These are phyloP conservation scores for Acacia confusa DNA, from an alignment of 306 rosid species.

Conservation along the genomic window DNA sequence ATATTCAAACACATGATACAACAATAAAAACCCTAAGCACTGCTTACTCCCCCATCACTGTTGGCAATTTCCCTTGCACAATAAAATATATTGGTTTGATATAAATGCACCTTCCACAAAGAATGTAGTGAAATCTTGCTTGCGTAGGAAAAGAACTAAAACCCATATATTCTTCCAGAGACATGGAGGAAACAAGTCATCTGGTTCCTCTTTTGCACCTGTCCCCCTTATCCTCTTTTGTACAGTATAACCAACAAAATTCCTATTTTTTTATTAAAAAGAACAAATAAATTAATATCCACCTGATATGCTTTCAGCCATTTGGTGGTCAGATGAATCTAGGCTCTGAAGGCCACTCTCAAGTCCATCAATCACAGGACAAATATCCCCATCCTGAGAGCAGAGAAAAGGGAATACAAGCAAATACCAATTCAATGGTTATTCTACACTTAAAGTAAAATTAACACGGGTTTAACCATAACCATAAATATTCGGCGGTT, in stretches of 20 bases:
- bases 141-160: constrained; percentile 5
- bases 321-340: constrained; percentile 52
- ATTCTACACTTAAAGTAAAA: constrained; percentile 10
- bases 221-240: background rate
- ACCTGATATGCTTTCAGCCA: constrained; percentile 61
- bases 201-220: constrained; percentile 8
- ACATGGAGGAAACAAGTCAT: background rate
- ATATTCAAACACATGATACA: constrained; percentile 18
- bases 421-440: constrained; percentile 15
- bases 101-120: background rate
- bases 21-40: constrained; percentile 8
- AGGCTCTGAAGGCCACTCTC: constrained; percentile 54
- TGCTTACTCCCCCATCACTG: constrained; percentile 16
- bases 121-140: constrained; percentile 8
- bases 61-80: background rate
- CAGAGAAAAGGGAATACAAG: constrained; percentile 29
- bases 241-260: constrained; percentile 12
- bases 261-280: constrained; percentile 14
- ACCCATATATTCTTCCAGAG: background rate
- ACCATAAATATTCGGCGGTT: constrained; percentile 1
- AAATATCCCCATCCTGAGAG: constrained; percentile 45
- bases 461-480: constrained; percentile 9
- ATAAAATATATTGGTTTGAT: background rate
- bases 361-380: constrained; percentile 50
- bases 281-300: constrained; percentile 22